Percentiles rank a stretch among this genome's conserved stretches.
Conservation (phyloP, 148 eudicot species). For the Fallopia convolvulus region DNA sequence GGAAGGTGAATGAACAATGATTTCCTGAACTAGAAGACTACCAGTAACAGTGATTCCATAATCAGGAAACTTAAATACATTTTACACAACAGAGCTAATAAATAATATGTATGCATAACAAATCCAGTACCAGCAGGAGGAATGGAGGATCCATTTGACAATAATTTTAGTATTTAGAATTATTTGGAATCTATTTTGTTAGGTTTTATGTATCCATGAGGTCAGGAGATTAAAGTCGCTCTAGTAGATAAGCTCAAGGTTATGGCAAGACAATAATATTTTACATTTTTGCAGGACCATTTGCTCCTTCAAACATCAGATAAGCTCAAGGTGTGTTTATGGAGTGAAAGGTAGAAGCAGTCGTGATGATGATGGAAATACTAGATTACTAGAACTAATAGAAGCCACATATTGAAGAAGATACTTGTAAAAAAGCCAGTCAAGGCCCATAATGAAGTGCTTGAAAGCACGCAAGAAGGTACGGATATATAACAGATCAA, state of each 20-base stretch:
- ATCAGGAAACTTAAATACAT: not conserved
- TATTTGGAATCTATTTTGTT: no score
- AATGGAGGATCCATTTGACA: no score
- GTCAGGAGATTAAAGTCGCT: no score
- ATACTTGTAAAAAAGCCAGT: not conserved
- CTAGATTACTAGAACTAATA: not conserved
- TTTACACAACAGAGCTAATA: not conserved
- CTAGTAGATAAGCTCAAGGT: not conserved
- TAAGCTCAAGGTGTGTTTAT: not conserved
- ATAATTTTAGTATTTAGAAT: no score
- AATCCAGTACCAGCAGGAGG: no score
- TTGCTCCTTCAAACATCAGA: not conserved
- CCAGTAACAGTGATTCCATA: not conserved
- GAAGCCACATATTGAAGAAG: not conserved
- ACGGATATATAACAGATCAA: not conserved
- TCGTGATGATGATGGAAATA: not conserved
- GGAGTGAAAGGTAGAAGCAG: not conserved
- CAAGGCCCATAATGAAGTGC: not conserved
- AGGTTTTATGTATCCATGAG: no score
- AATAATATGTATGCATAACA: no score
- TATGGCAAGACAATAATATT: not conserved
- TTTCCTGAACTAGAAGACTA: not conserved
- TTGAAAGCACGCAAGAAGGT: not conserved
- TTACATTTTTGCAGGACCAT: slow-evolving; percentile 7
- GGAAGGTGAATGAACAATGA: not conserved